These are phyloP conservation scores for Sphaerulina musiva DNA, from an alignment of 2,329 filamentous ascomycete genomes.

Conservation along the genomic window DNA sequence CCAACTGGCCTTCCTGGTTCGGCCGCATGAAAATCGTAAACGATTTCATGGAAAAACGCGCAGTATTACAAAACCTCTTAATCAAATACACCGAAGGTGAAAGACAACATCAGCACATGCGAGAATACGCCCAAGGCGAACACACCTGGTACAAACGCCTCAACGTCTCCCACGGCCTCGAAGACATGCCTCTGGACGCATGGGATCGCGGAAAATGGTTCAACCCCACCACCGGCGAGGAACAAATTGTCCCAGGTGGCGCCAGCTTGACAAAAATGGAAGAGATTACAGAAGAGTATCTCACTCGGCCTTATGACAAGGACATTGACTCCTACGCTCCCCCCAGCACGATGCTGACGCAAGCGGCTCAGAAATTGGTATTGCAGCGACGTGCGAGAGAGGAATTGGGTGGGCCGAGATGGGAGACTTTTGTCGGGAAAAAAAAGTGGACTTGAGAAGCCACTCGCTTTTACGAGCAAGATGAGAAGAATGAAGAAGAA, in stretches of 20 bases:
- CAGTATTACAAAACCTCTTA: slow-evolving; percentile 45
- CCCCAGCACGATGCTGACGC: slow-evolving; percentile 40
- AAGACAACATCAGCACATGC: slow-evolving; percentile 43
- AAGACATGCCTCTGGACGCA: slow-evolving; percentile 43
- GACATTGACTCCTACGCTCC: slow-evolving; percentile 40
- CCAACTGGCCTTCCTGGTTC: slow-evolving; percentile 42
- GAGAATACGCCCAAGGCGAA: slow-evolving; percentile 42
- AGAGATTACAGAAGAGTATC: slow-evolving; percentile 37
- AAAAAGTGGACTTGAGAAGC: not conserved
- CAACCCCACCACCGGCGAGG: slow-evolving; percentile 15
- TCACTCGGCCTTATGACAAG: slow-evolving; percentile 35
- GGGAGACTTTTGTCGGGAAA: slow-evolving; percentile 31
- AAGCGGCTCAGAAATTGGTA: slow-evolving; percentile 45
- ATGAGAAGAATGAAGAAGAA: no score
- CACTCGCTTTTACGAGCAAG: not conserved
- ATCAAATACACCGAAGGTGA: slow-evolving; percentile 50
- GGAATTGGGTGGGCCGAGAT: slow-evolving; percentile 28
- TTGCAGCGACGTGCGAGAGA: slow-evolving; percentile 42
- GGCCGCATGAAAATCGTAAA: slow-evolving; percentile 38
- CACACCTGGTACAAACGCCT: slow-evolving; percentile 48
- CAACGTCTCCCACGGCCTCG: slow-evolving; percentile 42
- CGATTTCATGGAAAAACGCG: slow-evolving; percentile 44
- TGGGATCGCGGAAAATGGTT: slow-evolving; percentile 41
- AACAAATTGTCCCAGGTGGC: slow-evolving; percentile 35
- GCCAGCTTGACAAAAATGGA: slow-evolving; percentile 43